Base-by-base conservation (phyloP, 768 basidiomycete species). In the Tulasnella sp. region DNA sequence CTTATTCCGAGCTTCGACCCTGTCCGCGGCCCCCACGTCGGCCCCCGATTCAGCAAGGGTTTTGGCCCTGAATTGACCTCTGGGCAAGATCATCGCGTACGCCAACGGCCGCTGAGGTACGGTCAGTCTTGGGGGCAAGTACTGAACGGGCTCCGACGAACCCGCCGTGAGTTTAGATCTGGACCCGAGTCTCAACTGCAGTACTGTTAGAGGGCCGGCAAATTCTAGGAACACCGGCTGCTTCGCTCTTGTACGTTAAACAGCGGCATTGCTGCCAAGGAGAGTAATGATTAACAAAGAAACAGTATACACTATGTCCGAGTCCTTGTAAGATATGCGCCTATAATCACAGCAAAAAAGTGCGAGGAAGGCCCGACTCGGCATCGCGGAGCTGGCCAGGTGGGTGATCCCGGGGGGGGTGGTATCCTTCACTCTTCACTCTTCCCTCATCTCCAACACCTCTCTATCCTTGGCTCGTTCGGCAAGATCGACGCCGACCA, bases 401-500 rank as follows among this genome's bases (percentile, higher is more conserved):
- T 9, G 57, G 5, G 57, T 5, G 4, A 2, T 3, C 29, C 13
- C 61, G 1, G 7, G n/a, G 10, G 61, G 3, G 32, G 61, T 67
- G 48, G 23, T 23, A 51, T 5, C 48, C 3, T 3, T 70, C n/a
- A 29, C 55, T 10, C 55, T 57, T 75, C 48, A 77, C 44, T 77
- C 77, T 39, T 77, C 77, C 26, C 70, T 70, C 77, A 77, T 77
- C 77, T 70, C 77, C 69, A 77, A 48, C 7, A 72, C 77, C 15
- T 69, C 77, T 26, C 77, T 37, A 9, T 77, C 77, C 55, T 57
- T 42, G 26, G 91, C 90, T 80, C 96, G 86, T 84, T 96, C 95
- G 67, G 93, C 93, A 70, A 98, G 85, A 82, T 98, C 96, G 15
- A 98, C 93, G 0, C 96, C 95, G 18, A 98, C 96, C 20, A 98